Evolutionary conservation across 495 filamentous ascomycete species (phyloP), one percentile per base, ranked within the genome.

Genomic region (Delitschia confertaspora): DNA sequence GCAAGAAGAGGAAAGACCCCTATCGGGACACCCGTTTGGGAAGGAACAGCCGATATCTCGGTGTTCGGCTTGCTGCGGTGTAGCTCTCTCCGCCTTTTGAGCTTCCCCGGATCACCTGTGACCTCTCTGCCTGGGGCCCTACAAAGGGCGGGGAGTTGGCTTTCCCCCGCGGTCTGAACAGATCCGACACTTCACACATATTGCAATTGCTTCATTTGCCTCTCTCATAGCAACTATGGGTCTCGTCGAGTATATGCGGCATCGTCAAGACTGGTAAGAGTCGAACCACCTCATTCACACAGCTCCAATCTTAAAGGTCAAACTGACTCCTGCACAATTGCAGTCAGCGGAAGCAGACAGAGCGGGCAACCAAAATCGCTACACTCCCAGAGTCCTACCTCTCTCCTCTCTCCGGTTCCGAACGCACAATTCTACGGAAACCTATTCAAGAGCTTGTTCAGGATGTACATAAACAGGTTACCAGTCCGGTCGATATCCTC

Each of bases 311-410:
- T n/a, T 6, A 16, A 39, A 29, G 14, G 39, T 37, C 46, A 37
- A 51, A n/a, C n/a, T n/a, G n/a, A n/a, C n/a, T n/a, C n/a, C n/a
- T n/a, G n/a, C 23, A 33, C 24, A 39, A 14, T 42, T 37, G 23
- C 51, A 96, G 91, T 66, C 71, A 75, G 57, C 70, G 73, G 52
- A 98, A 98, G 68, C 83, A 89, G 59, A 54, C 70, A 26, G 76
- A 91, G 53, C 84, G 91, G 13, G 67, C 70, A 5, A 59, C 69
- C 17, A 74, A 82, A 24, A 83, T 95, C 51, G 66, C 72, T 24
- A 67, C 72, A 6, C 75, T 98, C 5, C 70, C 78, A 0, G 47
- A 68, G 4, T 56, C 58, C 4, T 95, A 95, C 66, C 80, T 75
- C 33, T 65, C 61, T 13, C 65, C 78, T 8, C 70, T 93, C 42